Evolutionary conservation across 371 early-diverging fungal genomes (phyloP).

Genomic region (Mortierella sp.): DNA sequence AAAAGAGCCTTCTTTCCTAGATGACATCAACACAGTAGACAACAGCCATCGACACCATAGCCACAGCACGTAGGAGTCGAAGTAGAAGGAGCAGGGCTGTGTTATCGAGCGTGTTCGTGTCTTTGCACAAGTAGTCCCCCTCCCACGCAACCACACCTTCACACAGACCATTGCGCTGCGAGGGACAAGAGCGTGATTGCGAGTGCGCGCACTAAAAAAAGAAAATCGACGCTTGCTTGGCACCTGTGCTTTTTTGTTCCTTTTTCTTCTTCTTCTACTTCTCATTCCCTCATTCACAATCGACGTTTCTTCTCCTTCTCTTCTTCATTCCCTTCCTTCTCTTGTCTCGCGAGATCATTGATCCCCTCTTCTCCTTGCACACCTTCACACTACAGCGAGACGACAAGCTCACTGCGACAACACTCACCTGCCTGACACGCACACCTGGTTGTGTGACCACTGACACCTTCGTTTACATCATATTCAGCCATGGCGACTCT

Average conservation of each 20-base stretch:
- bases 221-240: neutral
- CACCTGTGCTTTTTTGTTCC: slow-evolving; percentile 11
- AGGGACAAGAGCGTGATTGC: neutral
- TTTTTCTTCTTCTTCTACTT: neutral
- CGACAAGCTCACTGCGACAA: neutral
- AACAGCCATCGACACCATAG: neutral
- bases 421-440: neutral
- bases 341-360: slow-evolving; percentile 11
- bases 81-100: neutral
- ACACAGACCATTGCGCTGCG: too few relatives aligned
- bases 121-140: too few relatives aligned
- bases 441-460: neutral
- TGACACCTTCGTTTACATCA: neutral
- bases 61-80: neutral
- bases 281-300: neutral
- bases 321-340: neutral
- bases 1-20: too few relatives aligned
- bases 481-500: slow-evolving; percentile 27
- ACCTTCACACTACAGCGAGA: neutral
- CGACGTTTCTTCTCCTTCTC: neutral
- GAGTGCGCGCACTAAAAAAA: neutral
- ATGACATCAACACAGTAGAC: neutral
- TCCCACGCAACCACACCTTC: too few relatives aligned
- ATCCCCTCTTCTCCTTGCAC: neutral
- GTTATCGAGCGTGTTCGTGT: too few relatives aligned